Conservation (phyloP, 2,329 filamentous ascomycete species). For the Xylariaceae sp. region DNA sequence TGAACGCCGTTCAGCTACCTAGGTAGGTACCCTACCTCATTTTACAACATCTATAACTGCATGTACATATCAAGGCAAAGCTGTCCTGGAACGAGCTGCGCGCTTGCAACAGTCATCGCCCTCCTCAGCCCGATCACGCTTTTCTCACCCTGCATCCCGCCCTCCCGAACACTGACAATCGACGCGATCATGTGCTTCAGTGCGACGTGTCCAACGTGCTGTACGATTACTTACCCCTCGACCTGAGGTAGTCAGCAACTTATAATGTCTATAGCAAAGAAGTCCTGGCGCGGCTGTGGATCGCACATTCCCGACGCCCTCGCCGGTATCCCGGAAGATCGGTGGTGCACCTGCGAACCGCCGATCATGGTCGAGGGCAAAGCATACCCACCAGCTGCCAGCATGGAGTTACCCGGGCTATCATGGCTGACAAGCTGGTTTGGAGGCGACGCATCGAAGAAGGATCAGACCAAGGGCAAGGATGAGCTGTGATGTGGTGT, state of each 20-base stretch:
- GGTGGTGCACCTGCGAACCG: conserved; percentile 46
- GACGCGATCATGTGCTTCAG: conserved; percentile 20
- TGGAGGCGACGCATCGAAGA: conserved; percentile 11
- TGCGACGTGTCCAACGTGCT: conserved; percentile 19
- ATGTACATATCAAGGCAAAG: no score
- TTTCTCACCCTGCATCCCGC: background rate
- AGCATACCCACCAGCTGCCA: conserved; percentile 41
- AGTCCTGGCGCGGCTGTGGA: conserved; percentile 47
- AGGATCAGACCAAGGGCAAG: conserved; percentile 9
- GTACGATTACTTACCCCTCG: conserved; percentile 6
- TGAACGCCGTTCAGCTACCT: conserved; percentile 11
- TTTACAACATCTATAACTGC: no score
- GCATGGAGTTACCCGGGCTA: conserved; percentile 33
- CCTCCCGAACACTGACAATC: background rate
- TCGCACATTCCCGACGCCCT: conserved; percentile 43
- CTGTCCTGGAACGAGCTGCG: no score
- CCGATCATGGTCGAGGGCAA: conserved; percentile 39
- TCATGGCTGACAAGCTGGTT: conserved; percentile 32
- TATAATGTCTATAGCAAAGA: conserved; percentile 33
- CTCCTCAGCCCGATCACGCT: background rate
- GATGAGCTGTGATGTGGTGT: conserved; percentile 16
- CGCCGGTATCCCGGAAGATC: conserved; percentile 35
- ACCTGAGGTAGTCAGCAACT: background rate
- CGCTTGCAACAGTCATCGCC: no score
- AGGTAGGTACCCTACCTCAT: no score